Conservation (phyloP, 2,329 filamentous ascomycete species). For the Didymellaceae sp. region DNA sequence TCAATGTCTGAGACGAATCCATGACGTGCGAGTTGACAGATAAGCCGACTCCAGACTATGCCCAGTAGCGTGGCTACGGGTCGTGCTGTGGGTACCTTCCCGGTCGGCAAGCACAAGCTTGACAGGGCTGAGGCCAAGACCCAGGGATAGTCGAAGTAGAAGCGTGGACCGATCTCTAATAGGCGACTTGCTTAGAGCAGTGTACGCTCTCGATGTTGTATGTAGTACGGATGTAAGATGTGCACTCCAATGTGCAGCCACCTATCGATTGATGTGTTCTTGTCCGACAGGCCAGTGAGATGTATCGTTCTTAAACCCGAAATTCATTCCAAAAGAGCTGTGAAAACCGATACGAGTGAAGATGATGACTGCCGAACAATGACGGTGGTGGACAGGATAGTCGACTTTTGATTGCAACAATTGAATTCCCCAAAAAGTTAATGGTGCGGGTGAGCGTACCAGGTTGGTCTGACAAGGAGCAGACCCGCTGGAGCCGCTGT, state of each 20-base stretch:
- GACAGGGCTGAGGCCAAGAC: slow-evolving; percentile 39
- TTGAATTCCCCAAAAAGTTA: slow-evolving; percentile 21
- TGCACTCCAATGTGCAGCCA: background rate
- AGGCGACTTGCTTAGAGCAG: slow-evolving; percentile 31
- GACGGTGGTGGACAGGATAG: slow-evolving; percentile 18
- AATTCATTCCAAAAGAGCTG: slow-evolving; percentile 46
- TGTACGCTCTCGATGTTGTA: slow-evolving; percentile 21
- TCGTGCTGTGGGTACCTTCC: slow-evolving; percentile 37
- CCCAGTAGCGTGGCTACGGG: slow-evolving; percentile 37
- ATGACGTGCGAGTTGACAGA: slow-evolving; percentile 43
- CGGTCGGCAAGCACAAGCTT: slow-evolving; percentile 29
- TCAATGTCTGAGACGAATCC: slow-evolving; percentile 54
- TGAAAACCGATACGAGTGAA: background rate
- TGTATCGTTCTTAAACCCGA: slow-evolving; percentile 49
- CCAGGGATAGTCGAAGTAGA: slow-evolving; percentile 28
- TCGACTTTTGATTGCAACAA: slow-evolving; percentile 18
- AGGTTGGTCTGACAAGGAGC: slow-evolving; percentile 6
- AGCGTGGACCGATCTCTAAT: slow-evolving; percentile 40
- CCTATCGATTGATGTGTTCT: slow-evolving; percentile 53
- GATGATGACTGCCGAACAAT: slow-evolving; percentile 4
- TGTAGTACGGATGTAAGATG: background rate
- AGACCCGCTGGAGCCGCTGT: slow-evolving; percentile 25
- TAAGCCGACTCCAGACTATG: slow-evolving; percentile 43
- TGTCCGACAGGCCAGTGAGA: slow-evolving; percentile 55
- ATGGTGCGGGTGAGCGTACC: slow-evolving; percentile 27